Evolutionary conservation across 73 alveolate genomes (phyloP), one percentile per base, ranked within the genome.

Genomic region (Paraurostyla sp.): DNA sequence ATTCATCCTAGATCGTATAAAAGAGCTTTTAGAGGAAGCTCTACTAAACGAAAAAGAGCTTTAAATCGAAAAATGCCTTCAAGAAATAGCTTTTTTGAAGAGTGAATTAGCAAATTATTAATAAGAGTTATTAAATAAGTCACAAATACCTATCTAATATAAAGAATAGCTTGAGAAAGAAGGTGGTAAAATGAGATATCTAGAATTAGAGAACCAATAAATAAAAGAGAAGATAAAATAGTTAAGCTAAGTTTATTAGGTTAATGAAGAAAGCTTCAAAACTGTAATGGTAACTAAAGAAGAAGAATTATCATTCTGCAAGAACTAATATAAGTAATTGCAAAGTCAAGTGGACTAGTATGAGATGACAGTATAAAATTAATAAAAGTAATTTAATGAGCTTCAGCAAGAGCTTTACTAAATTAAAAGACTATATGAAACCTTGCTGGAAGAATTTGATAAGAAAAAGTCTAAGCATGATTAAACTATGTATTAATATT

Each of bases 1-100:
- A 27, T 78, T 51, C 68, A n/a, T 78, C 4, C 9, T n/a, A 6
- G 89, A 78, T 78, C 9, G 89, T 35, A 54, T 78, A 7, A 50
- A 54, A 35, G 89, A 78, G 60, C 27, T 78, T 4, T 29, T 78
- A 11, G 89, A 78, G 46, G 89, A 78, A 78, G 41, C 60, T 0
- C 7, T 78, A 20, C 9, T 78, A 11, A 50, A 54, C 33, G 89
- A 78, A 52, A 52, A 54, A 25, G 89, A 78, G 41, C 1, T 78
- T 30, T 36, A 78, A 78, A 54, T 54, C 13, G 80, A 78, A 78
- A 49, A 54, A 78, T 9, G 32, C 45, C 54, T 78, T 4, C 50
- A 73, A 48, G 86, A 73, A 27, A 73, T 73, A 3, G 69, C 86
- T 4, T 42, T 22, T 1, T 50, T 73, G 13, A 48, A 73, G 40